Base-by-base conservation (phyloP, 352 stramenopile species). In the Peronosclerospora sorghi region DNA sequence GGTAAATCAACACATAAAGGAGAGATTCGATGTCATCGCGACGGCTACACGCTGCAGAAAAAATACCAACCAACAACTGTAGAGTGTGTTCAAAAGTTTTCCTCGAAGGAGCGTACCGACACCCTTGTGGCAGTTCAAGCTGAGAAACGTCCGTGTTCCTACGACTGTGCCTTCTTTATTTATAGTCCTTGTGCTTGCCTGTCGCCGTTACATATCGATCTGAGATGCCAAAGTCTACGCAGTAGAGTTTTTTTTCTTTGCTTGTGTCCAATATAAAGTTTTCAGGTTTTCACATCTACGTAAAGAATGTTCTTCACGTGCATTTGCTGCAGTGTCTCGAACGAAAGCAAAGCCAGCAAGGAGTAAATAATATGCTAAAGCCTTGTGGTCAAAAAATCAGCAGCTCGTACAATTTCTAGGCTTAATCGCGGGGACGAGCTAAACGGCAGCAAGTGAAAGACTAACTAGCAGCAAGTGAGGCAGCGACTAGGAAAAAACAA, bases 251-350 rank as follows among this genome's bases (percentile, higher is more conserved):
- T 37, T 46, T 79, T 53, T 88, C 79, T 41, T 70, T 54, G 5
- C 42, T 38, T 5, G 32, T 44, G 47, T 83, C 50, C 20, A 97
- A 53, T 88, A 97, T 96, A 41, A 97, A 96, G 54, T 97, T 97
- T 43, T 97, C 91, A 0, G 87, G 72, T n/a, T 56, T 97, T 97
- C 34, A 97, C 77, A 53, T 97, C 90, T 20, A 95, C 70, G 42
- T 96, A 94, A 97, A 88, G 56, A 97, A 80, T n/a, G n/a, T n/a
- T n/a, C n/a, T n/a, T n/a, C n/a, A n/a, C n/a, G n/a, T n/a, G n/a
- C n/a, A n/a, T n/a, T 21, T 86, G 68, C 51, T 91, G 46, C n/a
- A 94, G 29, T 12, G 77, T 83, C 23, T 83, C 62, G 39, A 95
- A 47, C 72, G 90, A 59, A 8, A 40, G 6, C 56, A 4, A 40